Evolutionary conservation across 768 basidiomycete species (phyloP).

Genomic region (Pholiota molesta): DNA sequence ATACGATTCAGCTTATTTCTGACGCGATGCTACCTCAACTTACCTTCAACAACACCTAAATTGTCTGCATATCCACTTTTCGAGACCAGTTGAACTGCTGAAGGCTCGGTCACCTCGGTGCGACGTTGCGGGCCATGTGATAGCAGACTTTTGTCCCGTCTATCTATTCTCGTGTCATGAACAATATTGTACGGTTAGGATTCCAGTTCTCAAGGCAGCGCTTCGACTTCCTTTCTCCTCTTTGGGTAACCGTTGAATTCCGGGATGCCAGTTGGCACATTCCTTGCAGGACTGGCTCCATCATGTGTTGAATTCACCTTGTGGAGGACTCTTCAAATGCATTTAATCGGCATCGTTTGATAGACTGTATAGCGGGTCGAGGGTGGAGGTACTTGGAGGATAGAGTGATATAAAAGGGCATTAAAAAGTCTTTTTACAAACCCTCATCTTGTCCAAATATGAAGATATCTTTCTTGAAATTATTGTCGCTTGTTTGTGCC

Average conservation of each 20-base stretch:
- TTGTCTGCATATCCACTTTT: too few relatives aligned
- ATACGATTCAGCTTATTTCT: too few relatives aligned
- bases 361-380: background rate
- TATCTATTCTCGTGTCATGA: slow-evolving; percentile 2
- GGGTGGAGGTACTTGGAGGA: background rate
- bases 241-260: background rate
- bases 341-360: background rate
- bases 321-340: background rate
- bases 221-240: slow-evolving; percentile 16
- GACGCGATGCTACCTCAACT: too few relatives aligned
- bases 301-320: slow-evolving; percentile 13
- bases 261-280: slow-evolving; percentile 4
- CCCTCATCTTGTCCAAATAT: slow-evolving; percentile 16
- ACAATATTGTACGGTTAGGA: background rate
- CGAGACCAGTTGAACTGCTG: too few relatives aligned
- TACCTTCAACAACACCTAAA: too few relatives aligned
- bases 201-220: background rate
- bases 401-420: slow-evolving; percentile 8
- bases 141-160: background rate
- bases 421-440: background rate
- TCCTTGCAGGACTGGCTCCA: background rate
- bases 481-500: slow-evolving; percentile 26
- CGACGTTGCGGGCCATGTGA: slow-evolving; percentile 1
- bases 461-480: slow-evolving; percentile 23
- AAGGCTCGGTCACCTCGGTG: background rate